These are phyloP conservation scores for Golubevia sp. DNA, from an alignment of 1,284 basidiomycete genomes.

Conservation along the genomic window DNA sequence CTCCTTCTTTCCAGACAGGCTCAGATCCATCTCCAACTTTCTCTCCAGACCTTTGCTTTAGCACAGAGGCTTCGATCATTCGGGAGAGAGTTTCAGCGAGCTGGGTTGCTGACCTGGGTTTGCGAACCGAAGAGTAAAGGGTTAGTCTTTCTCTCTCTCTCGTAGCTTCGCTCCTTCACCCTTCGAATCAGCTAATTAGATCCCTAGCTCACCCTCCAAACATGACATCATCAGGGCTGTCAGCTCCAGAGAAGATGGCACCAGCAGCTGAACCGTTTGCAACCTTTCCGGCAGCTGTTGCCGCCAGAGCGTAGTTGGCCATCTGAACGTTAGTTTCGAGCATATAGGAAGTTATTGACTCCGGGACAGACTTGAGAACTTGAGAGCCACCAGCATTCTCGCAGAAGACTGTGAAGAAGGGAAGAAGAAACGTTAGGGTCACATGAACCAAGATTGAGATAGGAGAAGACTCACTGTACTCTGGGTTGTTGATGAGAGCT, in stretches of 20 bases:
- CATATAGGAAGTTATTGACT: constrained; percentile 72
- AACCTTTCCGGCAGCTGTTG: constrained; percentile 67
- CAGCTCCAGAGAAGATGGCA: constrained; percentile 71
- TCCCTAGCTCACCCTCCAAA: constrained; percentile 69
- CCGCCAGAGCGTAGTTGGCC: constrained; percentile 69
- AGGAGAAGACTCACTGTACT: too few species aligned
- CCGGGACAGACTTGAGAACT: constrained; percentile 64
- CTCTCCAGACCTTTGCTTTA: neutral
- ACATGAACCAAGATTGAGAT: too few species aligned
- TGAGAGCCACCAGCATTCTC: constrained; percentile 82
- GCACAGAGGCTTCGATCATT: constrained; percentile 20
- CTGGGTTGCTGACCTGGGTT: constrained; percentile 17
- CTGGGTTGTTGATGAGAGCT: too few species aligned
- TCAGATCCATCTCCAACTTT: constrained; percentile 68
- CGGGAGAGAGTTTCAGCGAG: constrained; percentile 18
- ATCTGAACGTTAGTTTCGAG: constrained; percentile 75
- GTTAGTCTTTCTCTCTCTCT: neutral
- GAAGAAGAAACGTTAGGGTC: too few species aligned
- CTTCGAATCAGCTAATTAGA: too few species aligned
- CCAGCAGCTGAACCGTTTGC: constrained; percentile 67
- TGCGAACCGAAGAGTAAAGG: neutral
- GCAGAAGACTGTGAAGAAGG: constrained; percentile 66
- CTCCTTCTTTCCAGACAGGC: constrained; percentile 69
- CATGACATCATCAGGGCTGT: constrained; percentile 69
- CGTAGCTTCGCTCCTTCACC: neutral